phyloP scores from a whole-genome alignment of 1,284 basidiomycete species.

The Cryptococcus jaspeensis region DNA sequence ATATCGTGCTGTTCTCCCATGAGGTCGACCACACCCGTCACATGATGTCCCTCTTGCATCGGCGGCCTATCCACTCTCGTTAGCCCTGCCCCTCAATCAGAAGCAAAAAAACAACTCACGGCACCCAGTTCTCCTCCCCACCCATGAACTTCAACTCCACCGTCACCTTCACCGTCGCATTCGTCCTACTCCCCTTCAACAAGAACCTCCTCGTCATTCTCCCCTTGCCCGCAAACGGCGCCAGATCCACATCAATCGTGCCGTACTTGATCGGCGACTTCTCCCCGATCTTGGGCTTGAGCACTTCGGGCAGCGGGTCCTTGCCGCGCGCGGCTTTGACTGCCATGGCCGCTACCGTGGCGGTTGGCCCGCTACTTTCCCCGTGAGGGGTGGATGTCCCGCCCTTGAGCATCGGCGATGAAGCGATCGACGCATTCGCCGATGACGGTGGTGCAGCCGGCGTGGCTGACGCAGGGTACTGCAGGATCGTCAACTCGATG shows the following conservation, averaged over 20 bases:
- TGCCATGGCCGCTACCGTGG: too few species aligned
- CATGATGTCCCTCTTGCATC: constrained; percentile 42
- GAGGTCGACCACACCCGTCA: constrained; percentile 32
- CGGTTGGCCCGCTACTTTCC: constrained; percentile 2
- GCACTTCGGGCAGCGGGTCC: too few species aligned
- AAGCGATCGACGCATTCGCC: too few species aligned
- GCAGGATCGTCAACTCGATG: constrained; percentile 35
- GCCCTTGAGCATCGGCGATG: too few species aligned
- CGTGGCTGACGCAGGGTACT: constrained; percentile 14
- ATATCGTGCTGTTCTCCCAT: not conserved
- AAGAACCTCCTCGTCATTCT: constrained; percentile 43
- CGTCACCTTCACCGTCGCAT: constrained; percentile 49
- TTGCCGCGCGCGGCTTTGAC: too few species aligned
- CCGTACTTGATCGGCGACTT: constrained; percentile 32
- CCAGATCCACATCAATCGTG: constrained; percentile 47
- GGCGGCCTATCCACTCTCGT: constrained; percentile 26
- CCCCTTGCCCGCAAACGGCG: constrained; percentile 48
- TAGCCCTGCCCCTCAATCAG: constrained; percentile 4
- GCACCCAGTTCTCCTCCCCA: constrained; percentile 40
- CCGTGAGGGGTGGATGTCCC: not conserved
- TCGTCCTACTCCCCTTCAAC: constrained; percentile 45
- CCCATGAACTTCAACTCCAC: constrained; percentile 45
- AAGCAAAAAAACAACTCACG: constrained; percentile 26
- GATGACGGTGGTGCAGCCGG: too few species aligned
- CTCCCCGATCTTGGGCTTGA: constrained; percentile 4